Evolutionary conservation across 441 rosid genomes (phyloP).

Genomic region (Sinapis alba): DNA sequence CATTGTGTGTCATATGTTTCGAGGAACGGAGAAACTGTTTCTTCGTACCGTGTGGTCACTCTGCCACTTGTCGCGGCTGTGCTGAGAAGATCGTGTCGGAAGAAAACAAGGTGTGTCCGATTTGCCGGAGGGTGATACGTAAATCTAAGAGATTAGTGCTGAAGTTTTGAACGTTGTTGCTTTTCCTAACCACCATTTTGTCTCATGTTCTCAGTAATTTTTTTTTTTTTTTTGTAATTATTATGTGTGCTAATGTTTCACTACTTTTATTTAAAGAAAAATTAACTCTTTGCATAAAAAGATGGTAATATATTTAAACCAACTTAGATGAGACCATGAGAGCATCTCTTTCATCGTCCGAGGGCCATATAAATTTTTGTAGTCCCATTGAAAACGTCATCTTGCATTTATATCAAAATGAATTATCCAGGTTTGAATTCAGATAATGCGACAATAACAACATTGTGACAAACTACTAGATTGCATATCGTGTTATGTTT

Average conservation of each 20-base stretch:
- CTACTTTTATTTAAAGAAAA: neutral
- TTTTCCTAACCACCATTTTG: slow-evolving; percentile 15
- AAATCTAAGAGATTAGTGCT: slow-evolving; percentile 29
- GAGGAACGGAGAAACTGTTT: slow-evolving; percentile 35
- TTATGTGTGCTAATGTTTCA: neutral
- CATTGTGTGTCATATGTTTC: slow-evolving; percentile 37
- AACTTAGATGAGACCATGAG: neutral
- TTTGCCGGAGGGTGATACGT: slow-evolving; percentile 41
- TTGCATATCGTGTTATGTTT: neutral
- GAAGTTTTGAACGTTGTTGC: slow-evolving; percentile 3
- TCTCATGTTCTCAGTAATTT: neutral
- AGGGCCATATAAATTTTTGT: neutral
- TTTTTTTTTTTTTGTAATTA: neutral
- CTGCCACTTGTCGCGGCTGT: slow-evolving; percentile 38
- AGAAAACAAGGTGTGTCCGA: slow-evolving; percentile 38
- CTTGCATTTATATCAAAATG: too few species aligned
- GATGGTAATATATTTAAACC: neutral
- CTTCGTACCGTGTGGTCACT: slow-evolving; percentile 42
- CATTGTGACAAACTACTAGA: neutral
- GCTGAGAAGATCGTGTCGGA: slow-evolving; percentile 36
- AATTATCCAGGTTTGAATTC: neutral
- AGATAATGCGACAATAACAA: neutral
- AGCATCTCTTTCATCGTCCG: neutral
- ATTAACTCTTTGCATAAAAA: neutral
- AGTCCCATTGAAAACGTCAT: too few species aligned